These are phyloP conservation scores for Xylariaceae sp. DNA, from an alignment of 2,329 filamentous ascomycete species.

Conservation along the genomic window DNA sequence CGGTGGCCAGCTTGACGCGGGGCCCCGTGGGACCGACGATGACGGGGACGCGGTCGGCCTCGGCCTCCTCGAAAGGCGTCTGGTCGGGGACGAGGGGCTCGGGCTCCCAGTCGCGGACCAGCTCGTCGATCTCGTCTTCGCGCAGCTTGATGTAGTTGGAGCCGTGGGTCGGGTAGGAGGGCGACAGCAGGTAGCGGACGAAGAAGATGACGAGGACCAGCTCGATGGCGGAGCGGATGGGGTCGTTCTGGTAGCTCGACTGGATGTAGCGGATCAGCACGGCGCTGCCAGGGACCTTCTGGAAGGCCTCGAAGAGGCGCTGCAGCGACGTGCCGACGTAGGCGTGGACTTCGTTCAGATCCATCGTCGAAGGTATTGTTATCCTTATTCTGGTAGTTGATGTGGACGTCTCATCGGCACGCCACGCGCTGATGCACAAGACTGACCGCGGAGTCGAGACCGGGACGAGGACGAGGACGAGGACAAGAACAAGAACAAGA, in stretches of 20 bases:
- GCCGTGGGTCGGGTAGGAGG: slow-evolving; percentile 87
- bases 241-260: slow-evolving; percentile 96
- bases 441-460: too few species aligned
- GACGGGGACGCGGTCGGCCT: slow-evolving; percentile 80
- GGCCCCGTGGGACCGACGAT: slow-evolving; percentile 88
- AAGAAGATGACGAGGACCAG: slow-evolving; percentile 93
- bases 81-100: slow-evolving; percentile 79
- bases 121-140: slow-evolving; percentile 95
- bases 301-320: slow-evolving; percentile 63
- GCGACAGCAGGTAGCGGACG: slow-evolving; percentile 85
- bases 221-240: slow-evolving; percentile 88
- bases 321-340: slow-evolving; percentile 50
- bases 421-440: too few species aligned
- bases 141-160: slow-evolving; percentile 84
- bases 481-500: too few species aligned
- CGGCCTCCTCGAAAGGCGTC: slow-evolving; percentile 71
- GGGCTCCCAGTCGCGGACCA: slow-evolving; percentile 94
- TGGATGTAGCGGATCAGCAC: slow-evolving; percentile 94
- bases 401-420: too few species aligned
- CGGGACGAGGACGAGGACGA: too few species aligned
- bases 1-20: slow-evolving; percentile 82
- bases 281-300: slow-evolving; percentile 87
- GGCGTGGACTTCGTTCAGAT: slow-evolving; percentile 58
- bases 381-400: too few species aligned
- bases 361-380: slow-evolving; percentile 42